Percentiles rank a stretch among this genome's conserved stretches.
phyloP scores from a whole-genome alignment of 148 eudicot species.

The Vaccinium macrocarpon region DNA sequence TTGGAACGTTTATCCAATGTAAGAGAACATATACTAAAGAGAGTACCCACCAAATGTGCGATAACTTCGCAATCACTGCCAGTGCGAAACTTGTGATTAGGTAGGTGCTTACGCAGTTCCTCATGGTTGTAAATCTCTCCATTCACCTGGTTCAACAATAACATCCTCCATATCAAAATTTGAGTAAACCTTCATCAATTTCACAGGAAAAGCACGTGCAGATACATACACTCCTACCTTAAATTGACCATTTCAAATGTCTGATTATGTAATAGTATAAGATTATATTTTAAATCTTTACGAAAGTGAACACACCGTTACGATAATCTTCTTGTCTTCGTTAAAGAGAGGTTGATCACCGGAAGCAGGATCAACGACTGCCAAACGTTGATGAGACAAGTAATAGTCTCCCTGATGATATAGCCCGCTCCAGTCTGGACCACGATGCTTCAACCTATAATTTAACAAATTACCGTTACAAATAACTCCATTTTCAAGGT shows the following conservation, averaged over 20 bases:
- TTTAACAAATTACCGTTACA: background rate
- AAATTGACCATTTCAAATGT: background rate
- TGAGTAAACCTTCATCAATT: background rate
- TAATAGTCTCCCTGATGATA: conserved; percentile 69
- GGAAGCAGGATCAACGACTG: conserved; percentile 85
- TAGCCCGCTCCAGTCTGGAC: conserved; percentile 93
- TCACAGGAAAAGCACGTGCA: background rate
- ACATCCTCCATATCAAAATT: background rate
- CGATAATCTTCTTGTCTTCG: conserved; percentile 55
- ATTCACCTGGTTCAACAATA: conserved; percentile 48
- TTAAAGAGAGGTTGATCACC: conserved; percentile 92
- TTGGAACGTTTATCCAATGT: background rate
- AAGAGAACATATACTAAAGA: background rate
- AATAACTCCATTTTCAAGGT: background rate
- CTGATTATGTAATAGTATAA: no score
- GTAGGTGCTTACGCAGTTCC: conserved; percentile 49
- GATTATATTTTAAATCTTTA: background rate
- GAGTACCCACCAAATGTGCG: conserved; percentile 69
- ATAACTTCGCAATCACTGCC: conserved; percentile 96
- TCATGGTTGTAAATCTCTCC: conserved; percentile 94
- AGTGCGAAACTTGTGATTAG: conserved; percentile 67
- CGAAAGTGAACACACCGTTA: conserved; percentile 45
- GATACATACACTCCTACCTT: background rate
- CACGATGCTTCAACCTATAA: conserved; percentile 76
- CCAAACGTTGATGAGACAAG: conserved; percentile 80